phyloP scores from a whole-genome alignment of 202 grass and related monocot species.

The Panicum hallii region DNA sequence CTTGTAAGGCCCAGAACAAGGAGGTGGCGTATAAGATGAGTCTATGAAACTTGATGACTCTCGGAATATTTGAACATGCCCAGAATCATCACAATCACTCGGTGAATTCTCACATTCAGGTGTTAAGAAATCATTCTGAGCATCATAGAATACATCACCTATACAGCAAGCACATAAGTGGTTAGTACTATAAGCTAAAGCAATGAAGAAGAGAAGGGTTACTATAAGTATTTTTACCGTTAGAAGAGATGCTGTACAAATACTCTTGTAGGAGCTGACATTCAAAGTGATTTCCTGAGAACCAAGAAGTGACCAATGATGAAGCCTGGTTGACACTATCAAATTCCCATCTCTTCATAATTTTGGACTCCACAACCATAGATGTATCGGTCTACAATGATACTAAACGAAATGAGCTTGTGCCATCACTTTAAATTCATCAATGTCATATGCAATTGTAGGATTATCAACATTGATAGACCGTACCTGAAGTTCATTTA shows the following conservation, averaged over 20 bases:
- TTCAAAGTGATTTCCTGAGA: conserved; percentile 61
- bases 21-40: conserved; percentile 55
- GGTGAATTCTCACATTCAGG: conserved; percentile 41
- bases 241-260: conserved; percentile 64
- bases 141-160: conserved; percentile 85
- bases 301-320: conserved; percentile 71
- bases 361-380: conserved; percentile 80
- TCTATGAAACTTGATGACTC: conserved; percentile 39
- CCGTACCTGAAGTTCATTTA: conserved; percentile 94
- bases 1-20: conserved; percentile 80
- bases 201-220: conserved; percentile 36
- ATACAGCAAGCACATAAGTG: conserved; percentile 51
- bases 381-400: conserved; percentile 84
- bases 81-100: conserved; percentile 50
- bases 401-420: conserved; percentile 36
- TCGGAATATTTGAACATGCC: conserved; percentile 38
- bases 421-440: conserved; percentile 2
- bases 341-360: conserved; percentile 97
- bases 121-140: conserved; percentile 52
- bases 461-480: conserved; percentile 17
- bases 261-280: conserved; percentile 61
- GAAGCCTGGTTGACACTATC: conserved; percentile 87
- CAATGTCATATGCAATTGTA: conserved; percentile 13
- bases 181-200: conserved; percentile 38
- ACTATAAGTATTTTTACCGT: conserved; percentile 47